Evolutionary conservation across 2,329 filamentous ascomycete genomes (phyloP), one percentile per base, ranked within the genome.

Genomic region (Leptographium radiaticola): DNA sequence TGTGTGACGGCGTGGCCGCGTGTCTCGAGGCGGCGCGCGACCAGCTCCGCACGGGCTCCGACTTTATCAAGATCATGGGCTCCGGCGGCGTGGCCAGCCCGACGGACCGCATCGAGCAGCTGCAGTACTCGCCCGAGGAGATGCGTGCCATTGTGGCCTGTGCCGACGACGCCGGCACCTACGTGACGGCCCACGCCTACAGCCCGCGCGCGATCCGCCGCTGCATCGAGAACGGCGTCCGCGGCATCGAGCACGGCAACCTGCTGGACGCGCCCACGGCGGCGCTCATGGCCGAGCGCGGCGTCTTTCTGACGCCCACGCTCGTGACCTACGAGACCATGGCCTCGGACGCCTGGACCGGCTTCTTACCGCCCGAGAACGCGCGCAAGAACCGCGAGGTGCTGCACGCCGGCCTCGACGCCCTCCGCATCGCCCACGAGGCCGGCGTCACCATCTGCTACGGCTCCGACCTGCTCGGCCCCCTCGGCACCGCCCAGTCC

Each of bases 1-100:
- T 78, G 4, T 71, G 68, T 56, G 72, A 79, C 59, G 74, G 75
- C 1, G 72, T 75, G 0, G 63, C 73, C 1, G 69, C 76, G 55
- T 79, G 76, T 59, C 65, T 75, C 53, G 69, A 70, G 50, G 71
- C 67, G 34, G 71, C 71, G 1, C 67, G 76, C 8, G 75, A 79
- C 54, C 70, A 79, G 60, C 60, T 80, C 1, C 65, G 76, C 2
- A 65, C 63, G 13, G 76, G 76, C 1, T 68, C 71, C 1, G 73
- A 79, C 59, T 79, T 79, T 58, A 71, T 80, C 63, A 80, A 80
- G 63, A 75, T 80, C 58, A 79, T 79, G 75, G 67, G 69, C 3
- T 70, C 69, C 1, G 76, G 77, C 0, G 76, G 77, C 10, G 75
- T 80, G 6, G 68, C 72, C 2, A 73, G 68, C 42, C 74, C 74